A percentile compares a stretch with the other conserved stretches of the same genome.
Evolutionary conservation across 176 grass and related monocot species (phyloP).

Genomic region (Bromus sterilis): DNA sequence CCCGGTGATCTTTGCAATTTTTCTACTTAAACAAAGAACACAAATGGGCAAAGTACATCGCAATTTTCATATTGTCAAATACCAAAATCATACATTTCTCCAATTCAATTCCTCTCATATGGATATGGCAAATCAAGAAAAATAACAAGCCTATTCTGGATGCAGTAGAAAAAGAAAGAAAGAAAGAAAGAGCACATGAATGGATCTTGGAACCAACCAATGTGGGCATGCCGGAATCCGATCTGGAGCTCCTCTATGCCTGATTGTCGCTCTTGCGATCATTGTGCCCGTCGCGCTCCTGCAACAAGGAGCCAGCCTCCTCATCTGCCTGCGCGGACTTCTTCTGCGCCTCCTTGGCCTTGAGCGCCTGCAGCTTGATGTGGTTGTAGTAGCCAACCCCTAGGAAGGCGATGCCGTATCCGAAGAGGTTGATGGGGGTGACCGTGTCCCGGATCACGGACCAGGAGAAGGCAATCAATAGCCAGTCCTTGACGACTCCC

Average conservation of each 20-base stretch:
- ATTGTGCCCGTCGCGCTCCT: constrained; percentile 42
- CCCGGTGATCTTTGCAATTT: background rate
- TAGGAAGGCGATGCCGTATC: constrained; percentile 81
- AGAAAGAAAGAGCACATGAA: background rate
- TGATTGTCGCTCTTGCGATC: constrained; percentile 71
- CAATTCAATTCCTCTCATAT: background rate
- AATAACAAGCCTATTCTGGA: background rate
- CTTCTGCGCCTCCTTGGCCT: constrained; percentile 80
- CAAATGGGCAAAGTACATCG: background rate
- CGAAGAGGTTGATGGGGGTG: constrained; percentile 81
- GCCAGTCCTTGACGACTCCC: constrained; percentile 95
- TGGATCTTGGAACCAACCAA: constrained; percentile 30
- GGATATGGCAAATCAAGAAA: background rate
- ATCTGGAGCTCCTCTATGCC: constrained; percentile 36
- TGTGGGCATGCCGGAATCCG: constrained; percentile 4
- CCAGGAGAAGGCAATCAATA: constrained; percentile 95
- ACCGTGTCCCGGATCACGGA: constrained; percentile 87
- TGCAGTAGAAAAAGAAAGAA: background rate
- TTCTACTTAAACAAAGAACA: background rate
- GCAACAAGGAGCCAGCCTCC: constrained; percentile 64
- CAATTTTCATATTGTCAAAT: background rate
- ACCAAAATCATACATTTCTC: background rate
- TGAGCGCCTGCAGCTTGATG: constrained; percentile 81
- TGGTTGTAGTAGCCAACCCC: constrained; percentile 95
- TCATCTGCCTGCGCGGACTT: constrained; percentile 47